Base-by-base conservation (phyloP, 1,284 basidiomycete genomes). In the Xanthoconium separans region DNA sequence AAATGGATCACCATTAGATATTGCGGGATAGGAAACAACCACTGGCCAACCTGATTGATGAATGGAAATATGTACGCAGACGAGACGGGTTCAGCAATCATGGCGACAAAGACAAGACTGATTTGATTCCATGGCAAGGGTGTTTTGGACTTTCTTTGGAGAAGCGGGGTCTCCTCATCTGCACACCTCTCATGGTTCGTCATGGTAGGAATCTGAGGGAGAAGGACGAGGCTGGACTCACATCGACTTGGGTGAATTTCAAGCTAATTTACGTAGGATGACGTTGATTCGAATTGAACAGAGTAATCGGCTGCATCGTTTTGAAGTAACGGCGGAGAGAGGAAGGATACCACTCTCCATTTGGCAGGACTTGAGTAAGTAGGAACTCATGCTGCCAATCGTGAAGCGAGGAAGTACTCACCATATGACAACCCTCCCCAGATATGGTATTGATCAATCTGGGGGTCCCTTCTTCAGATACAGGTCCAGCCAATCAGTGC, bases 51-150 rank as follows among this genome's bases (percentile, higher is more conserved):
- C 60, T 68, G 67, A 29, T 66, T 66, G 45, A 70, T 61, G 33
- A 65, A 68, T 6, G 65, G 65, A 39, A 61, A 56, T 12, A 70
- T 68, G 37, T 60, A 63, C 12, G 48, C 20, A 3, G 59, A 66
- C 15, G 65, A 54, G 2, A 65, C 34, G 18, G 65, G 67, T 37
- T 70, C 65, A 0, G 66, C 54, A 4, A 61, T 15, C 44, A 67
- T 36, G 13, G 63, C 51, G 4, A 66, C 13, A n/a, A 66, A 55
- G 22, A 60, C 48, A 9, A 60, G 33, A 6, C 4, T 50, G 16
- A 70, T 50, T 37, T 66, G 65, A n/a, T 18, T 18, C 61, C 62
- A 63, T 34, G 65, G 64, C 15, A 65, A 8, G 30, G 62, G 58
- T n/a, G 61, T 63, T 41, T 54, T 63, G 15, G 44, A 9, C 55